Evolutionary conservation across 1,139 yeast genomes (phyloP), one percentile per base, ranked within the genome.

Genomic region (Blastobotrys malaysiensis): DNA sequence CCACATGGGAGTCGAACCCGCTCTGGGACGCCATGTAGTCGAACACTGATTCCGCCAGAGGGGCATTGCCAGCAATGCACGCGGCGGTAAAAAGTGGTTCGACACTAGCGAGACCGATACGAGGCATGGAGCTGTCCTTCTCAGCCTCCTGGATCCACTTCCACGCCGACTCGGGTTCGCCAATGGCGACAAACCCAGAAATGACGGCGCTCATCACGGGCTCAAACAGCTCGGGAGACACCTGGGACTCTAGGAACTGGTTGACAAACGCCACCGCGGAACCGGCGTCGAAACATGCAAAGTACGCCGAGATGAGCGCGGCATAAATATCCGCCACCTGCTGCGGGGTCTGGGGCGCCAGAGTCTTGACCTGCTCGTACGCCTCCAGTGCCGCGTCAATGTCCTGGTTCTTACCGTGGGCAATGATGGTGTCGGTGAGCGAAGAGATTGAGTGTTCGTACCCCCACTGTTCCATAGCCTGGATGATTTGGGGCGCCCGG

Each of bases 251-350:
- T 13, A 67, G 47, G 14, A 69, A 36, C 46, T 58, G 56, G 27
- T 68, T 61, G 46, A 69, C 59, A 46, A 72, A 65, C 26, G 53
- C 50, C 2, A 69, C 57, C 9, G 69, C 74, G 5, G 55, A 61
- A 14, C 55, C 63, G 4, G 64, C 56, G 45, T 63, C 61, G 14
- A 61, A 62, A 31, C 61, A 52, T n/a, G 56, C 57, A 51, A 70
- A 68, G 49, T 63, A 69, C 4, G 72, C 69, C 14, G 61, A 61
- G n/a, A 70, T 56, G 52, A 72, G 59, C n/a, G 69, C 65, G 9
- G 63, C 55, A 50, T 68, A 65, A n/a, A 66, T 58, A 2, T 51
- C 54, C 18, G 48, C 53, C 19, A 20, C 48, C 4, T 24, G 39
- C 16, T 13, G 21, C 13, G 48, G 13, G 9, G 46, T 4, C 24